Percentiles rank a stretch among this genome's conserved stretches.
Evolutionary conservation across 768 basidiomycete species (phyloP).

Genomic region (Hygrophoropsis aurantiaca): DNA sequence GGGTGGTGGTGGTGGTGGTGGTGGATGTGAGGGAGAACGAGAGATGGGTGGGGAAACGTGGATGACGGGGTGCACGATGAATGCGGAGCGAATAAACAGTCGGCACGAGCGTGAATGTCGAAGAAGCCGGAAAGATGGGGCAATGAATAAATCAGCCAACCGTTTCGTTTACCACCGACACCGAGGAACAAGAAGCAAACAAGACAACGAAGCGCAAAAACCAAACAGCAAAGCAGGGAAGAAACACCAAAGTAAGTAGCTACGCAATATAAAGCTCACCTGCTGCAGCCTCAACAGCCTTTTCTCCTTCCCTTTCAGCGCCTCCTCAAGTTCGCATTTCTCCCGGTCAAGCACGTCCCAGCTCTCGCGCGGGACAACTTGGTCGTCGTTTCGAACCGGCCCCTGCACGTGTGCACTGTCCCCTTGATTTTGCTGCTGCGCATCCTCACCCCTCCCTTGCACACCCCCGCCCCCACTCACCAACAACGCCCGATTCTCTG

Average conservation of each 20-base stretch:
- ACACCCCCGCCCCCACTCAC: conserved; percentile 61
- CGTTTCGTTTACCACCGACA: too few relatives aligned
- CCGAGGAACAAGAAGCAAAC: background rate
- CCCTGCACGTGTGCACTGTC: background rate
- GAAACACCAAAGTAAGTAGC: conserved; percentile 4
- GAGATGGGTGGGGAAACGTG: background rate
- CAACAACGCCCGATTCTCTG: conserved; percentile 84
- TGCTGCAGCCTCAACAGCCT: conserved; percentile 76
- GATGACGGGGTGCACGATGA: background rate
- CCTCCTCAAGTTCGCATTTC: conserved; percentile 63
- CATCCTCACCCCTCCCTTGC: conserved; percentile 22
- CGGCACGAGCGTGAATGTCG: too few relatives aligned
- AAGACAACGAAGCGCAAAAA: background rate
- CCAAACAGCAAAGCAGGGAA: background rate
- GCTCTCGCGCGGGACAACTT: conserved; percentile 75
- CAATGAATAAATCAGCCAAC: too few relatives aligned
- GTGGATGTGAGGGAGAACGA: too few relatives aligned
- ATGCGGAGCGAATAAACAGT: too few relatives aligned
- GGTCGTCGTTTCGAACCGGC: conserved; percentile 16
- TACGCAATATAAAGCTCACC: conserved; percentile 43
- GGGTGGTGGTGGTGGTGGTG: background rate
- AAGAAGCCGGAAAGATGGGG: too few relatives aligned
- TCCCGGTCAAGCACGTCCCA: conserved; percentile 73
- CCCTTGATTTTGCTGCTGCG: conserved; percentile 9
- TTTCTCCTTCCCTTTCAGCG: conserved; percentile 78